Base-by-base conservation (phyloP, 2,329 filamentous ascomycete species). In the Pseudogymnoascus sp. region DNA sequence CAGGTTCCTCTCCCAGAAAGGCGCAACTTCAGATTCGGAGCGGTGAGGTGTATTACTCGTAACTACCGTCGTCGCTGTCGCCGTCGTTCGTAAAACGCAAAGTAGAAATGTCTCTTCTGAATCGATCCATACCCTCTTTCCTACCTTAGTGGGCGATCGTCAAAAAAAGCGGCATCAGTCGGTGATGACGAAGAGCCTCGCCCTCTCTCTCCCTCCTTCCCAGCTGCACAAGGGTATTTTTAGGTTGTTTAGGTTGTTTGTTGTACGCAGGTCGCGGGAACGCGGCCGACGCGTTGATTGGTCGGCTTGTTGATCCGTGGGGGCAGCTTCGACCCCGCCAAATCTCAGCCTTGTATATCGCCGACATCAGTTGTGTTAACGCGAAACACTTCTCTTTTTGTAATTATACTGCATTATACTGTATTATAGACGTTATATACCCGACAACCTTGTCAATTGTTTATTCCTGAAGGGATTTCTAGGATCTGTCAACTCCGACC, bases 281-380 rank as follows among this genome's bases (percentile, higher is more conserved):
- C 59, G 59, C 59, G 59, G 59, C 59, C 59, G 59, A 61, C 59
- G 59, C 37, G 59, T 39, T 61, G 59, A 61, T 61, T 61, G 59
- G 59, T 42, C 18, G 18, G 16, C 4, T 57, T 57, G 47, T 34
- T 57, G 47, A 31, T 57, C 8, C 26, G 47, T 57, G 47, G 47
- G 47, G 47, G 47, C 12, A 54, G 12, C 47, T 34, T 34, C 47
- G 26, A 57, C 47, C 47, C 47, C 47, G 47, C 47, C 47, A 57
- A 57, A 57, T 57, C 47, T 57, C 47, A 57, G 47, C 47, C 47
- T 57, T 57, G 47, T 57, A 57, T 57, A 57, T 34, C 47, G 29
- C n/a, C 47, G 47, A 57, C 47, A 57, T 12, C 47, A 57, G 10
- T 16, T 10, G 10, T n/a, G n/a, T 57, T 57, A 57, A 57, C 47